Base-by-base conservation (phyloP, 352 stramenopile species). In the Discostella stelligera region DNA sequence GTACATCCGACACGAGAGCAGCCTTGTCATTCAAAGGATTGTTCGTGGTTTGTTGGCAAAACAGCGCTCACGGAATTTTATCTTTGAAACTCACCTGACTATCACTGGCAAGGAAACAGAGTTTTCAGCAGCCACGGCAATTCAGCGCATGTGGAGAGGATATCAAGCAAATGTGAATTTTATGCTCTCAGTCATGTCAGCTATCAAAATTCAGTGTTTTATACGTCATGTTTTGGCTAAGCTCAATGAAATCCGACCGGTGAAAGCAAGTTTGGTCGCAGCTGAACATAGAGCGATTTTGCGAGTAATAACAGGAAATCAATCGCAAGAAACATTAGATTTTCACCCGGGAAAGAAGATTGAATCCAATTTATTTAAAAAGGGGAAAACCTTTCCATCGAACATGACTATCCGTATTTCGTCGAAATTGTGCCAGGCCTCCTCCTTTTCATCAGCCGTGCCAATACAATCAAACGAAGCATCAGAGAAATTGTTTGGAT, bases 111-210 rank as follows among this genome's bases (percentile, higher is more conserved):
- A 83, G 49, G 56, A 79, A 39, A 10, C 80, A 10, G 23, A 76
- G 20, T 46, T 71, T 11, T 79, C 79, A 70, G 81, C 83, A 39
- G 80, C 80, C 14, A 73, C 37, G 7, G 61, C 85, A 63, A 86
- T 93, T 54, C 87, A 93, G 66, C 58, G 82, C 63, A 39, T 82
- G 46, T 91, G 83, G 83, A 74, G 87, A 52, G 85, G 85, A n/a
- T 83, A 80, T 59, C 41, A 20, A 53, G 58, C 16, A 16, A 72
- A 82, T 55, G 55, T 70, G 25, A 60, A 80, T 55, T 90, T 74
- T 41, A 66, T 74, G 37, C 61, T 73, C 7, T 69, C 49, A 6
- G 41, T 87, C 10, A 13, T 84, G 21, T 63, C 75, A 37, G 66
- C 71, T 23, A 71, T 90, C 14, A 79, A 69, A 66, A 80, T 92